Evolutionary conservation across 768 basidiomycete genomes (phyloP).

Genomic region (Pulveroboletus sp.): DNA sequence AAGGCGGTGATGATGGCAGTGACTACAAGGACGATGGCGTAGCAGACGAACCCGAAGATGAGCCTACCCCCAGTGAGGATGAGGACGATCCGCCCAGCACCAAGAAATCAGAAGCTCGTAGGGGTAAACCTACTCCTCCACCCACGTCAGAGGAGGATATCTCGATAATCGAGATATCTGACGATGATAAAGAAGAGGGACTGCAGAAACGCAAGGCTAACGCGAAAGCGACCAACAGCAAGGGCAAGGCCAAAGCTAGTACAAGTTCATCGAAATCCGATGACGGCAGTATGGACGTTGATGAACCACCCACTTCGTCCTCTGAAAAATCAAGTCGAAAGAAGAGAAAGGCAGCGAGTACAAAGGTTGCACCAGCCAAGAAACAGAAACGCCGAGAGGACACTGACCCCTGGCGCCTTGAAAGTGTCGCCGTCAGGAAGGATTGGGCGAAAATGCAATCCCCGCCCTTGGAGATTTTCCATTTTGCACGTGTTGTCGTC

Average conservation of each 20-base stretch:
- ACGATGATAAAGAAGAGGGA: conserved; percentile 27
- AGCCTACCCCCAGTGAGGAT: conserved; percentile 22
- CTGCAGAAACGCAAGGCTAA: conserved; percentile 29
- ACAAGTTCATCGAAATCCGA: conserved; percentile 34
- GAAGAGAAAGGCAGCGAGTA: conserved; percentile 39
- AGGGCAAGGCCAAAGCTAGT: conserved; percentile 20
- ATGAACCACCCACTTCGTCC: conserved; percentile 37
- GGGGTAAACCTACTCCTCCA: conserved; percentile 24
- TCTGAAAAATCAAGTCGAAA: conserved; percentile 36
- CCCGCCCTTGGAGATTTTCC: conserved; percentile 89
- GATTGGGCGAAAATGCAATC: conserved; percentile 79
- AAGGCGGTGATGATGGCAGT: conserved; percentile 25
- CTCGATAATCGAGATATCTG: conserved; percentile 19
- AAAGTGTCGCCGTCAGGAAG: conserved; percentile 50
- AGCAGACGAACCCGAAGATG: conserved; percentile 38
- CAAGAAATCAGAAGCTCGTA: conserved; percentile 20
- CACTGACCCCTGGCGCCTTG: conserved; percentile 76
- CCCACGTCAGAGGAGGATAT: conserved; percentile 32
- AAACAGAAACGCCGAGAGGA: conserved; percentile 59
- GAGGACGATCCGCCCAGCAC: conserved; percentile 19
- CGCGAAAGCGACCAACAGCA: conserved; percentile 17
- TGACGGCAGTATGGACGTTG: conserved; percentile 54
- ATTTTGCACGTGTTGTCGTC: conserved; percentile 82
- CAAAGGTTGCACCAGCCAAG: conserved; percentile 39
- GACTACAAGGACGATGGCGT: conserved; percentile 30